Base-by-base conservation (phyloP, 805 yeast genomes). In the Monosporozyma siamensis region DNA sequence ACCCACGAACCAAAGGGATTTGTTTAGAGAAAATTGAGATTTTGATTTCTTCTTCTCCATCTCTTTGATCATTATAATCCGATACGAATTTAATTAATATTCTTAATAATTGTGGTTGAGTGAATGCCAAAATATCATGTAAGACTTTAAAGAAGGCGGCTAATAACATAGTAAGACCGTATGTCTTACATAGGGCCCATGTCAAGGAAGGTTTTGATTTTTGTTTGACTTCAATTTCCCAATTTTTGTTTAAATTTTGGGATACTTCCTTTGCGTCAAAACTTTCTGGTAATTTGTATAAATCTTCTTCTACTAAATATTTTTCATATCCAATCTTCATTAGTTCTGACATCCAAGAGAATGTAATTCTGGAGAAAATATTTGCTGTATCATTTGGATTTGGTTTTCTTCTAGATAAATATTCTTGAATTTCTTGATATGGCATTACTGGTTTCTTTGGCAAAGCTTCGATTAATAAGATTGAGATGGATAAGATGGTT, bases 341-440 rank as follows among this genome's bases (percentile, higher is more conserved):
- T 54, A 92, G 66, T 1, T 74, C 78, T 17, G 87, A 78, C 95
- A 92, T 86, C 97, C 98, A 92, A 22, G 79, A 66, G 60, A 92
- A 90, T 0, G 95, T 80, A 40, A 90, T 67, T 41, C 75, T 69
- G 2, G 95, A 81, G 48, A 90, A 76, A 12, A 88, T 66, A 57
- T 89, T 80, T 2, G 74, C 72, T 15, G 58, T 53, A 48, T 67
- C 69, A 32, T 60, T 63, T 17, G 72, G 73, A 45, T 53, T 61
- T 12, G 51, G 53, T 43, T 62, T 62, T 41, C 57, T 56, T 34
- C 54, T 48, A 3, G 58, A 47, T 15, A 48, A 44, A 24, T 55
- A 60, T 37, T 61, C 58, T 35, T 52, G 57, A 6, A 64, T 46
- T 21, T 62, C 61, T 41, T 72, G 76, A 42, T 67, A 72, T 10